These are phyloP conservation scores for Boletus mariae DNA, from an alignment of 1,284 basidiomycete species.

Conservation along the genomic window DNA sequence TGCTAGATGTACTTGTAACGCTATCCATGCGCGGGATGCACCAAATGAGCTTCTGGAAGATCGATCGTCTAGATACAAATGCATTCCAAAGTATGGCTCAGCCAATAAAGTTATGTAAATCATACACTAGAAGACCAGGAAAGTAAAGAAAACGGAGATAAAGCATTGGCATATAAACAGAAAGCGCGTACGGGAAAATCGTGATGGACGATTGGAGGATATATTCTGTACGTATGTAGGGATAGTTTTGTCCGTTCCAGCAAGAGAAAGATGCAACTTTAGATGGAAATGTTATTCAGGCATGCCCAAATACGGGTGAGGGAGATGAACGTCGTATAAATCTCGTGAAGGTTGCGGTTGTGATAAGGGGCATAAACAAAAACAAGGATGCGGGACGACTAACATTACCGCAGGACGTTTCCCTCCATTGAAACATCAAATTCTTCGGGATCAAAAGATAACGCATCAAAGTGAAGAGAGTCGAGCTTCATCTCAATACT, in stretches of 20 bases:
- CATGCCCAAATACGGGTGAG: conserved; percentile 1
- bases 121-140: conserved; percentile 2
- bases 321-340: conserved; percentile 7
- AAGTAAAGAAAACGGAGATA: conserved; percentile 14
- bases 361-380: conserved; percentile 1
- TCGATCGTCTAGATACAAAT: neutral
- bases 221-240: conserved; percentile 7
- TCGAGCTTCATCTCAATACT: conserved; percentile 62
- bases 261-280: neutral
- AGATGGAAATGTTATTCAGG: neutral
- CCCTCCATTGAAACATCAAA: conserved; percentile 36
- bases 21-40: too few relatives aligned
- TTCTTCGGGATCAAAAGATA: conserved; percentile 60
- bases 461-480: conserved; percentile 63
- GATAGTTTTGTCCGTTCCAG: conserved; percentile 6
- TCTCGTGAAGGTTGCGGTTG: neutral
- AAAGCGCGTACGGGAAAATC: conserved; percentile 12
- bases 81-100: conserved; percentile 12
- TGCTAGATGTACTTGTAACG: too few relatives aligned
- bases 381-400: neutral
- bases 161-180: conserved; percentile 16
- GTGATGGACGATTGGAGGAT: conserved; percentile 4
- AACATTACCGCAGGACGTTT: conserved; percentile 14
- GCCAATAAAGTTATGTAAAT: conserved; percentile 9
- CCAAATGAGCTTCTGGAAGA: neutral